Percentiles rank a stretch among this genome's conserved stretches.
phyloP scores from a whole-genome alignment of 768 basidiomycete genomes.

The Amanita rimosa region DNA sequence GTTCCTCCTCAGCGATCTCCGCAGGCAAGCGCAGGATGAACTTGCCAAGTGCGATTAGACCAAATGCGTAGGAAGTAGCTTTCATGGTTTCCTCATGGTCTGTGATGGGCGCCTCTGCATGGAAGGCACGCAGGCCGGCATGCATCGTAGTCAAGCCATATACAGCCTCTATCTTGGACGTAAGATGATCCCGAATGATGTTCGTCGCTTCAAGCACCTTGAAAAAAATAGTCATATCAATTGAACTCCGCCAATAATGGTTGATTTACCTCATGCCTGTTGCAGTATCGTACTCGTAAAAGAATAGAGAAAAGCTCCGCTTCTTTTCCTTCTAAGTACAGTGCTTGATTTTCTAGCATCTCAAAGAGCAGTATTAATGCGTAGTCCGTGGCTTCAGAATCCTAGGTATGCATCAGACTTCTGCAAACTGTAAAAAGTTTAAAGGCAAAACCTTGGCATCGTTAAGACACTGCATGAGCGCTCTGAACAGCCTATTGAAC shows the following conservation, averaged over 20 bases:
- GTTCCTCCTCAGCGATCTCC: slow-evolving; percentile 79
- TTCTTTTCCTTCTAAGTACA: slow-evolving; percentile 71
- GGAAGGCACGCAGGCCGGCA: slow-evolving; percentile 56
- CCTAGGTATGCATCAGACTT: slow-evolving; percentile 25
- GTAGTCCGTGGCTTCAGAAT: slow-evolving; percentile 57
- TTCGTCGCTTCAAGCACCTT: slow-evolving; percentile 80
- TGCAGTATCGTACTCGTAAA: slow-evolving; percentile 63
- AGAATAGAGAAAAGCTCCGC: slow-evolving; percentile 63
- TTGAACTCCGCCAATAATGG: neutral
- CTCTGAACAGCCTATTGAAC: slow-evolving; percentile 61
- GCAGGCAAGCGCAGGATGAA: slow-evolving; percentile 72
- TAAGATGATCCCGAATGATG: slow-evolving; percentile 66
- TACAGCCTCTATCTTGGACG: slow-evolving; percentile 66
- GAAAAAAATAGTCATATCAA: slow-evolving; percentile 4
- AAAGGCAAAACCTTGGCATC: slow-evolving; percentile 42
- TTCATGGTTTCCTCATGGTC: slow-evolving; percentile 39
- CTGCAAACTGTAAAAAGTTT: neutral
- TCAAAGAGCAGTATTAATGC: slow-evolving; percentile 80
- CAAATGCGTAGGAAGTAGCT: slow-evolving; percentile 67
- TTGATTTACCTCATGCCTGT: slow-evolving; percentile 50
- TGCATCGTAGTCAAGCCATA: slow-evolving; percentile 81
- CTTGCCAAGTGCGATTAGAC: slow-evolving; percentile 73
- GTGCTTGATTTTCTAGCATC: slow-evolving; percentile 62
- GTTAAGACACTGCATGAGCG: slow-evolving; percentile 52
- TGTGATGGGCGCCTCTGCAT: slow-evolving; percentile 34